Conservation (phyloP, 495 filamentous ascomycete species). For the Entonaema liquescens region DNA sequence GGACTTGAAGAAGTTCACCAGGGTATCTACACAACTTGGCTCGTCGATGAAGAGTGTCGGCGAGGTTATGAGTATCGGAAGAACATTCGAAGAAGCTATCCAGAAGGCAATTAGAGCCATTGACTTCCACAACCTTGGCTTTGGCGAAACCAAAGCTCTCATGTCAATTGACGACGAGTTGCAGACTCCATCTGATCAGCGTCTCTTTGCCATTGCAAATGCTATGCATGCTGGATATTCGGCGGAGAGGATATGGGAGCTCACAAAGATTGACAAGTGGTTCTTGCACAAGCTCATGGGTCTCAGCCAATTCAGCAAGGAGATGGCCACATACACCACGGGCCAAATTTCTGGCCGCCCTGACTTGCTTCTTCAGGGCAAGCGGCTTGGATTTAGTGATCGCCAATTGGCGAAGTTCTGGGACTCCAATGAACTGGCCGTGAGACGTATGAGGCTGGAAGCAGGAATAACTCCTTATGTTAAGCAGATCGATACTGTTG, state of each 20-base stretch:
- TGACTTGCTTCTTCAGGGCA: slow-evolving; percentile 77
- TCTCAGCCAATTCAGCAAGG: slow-evolving; percentile 84
- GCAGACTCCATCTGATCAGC: slow-evolving; percentile 96
- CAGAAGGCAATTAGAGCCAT: slow-evolving; percentile 97
- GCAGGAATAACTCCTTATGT: slow-evolving; percentile 86
- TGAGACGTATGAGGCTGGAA: slow-evolving; percentile 82
- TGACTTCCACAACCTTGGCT: slow-evolving; percentile 94
- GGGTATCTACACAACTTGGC: slow-evolving; percentile 91
- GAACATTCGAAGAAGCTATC: slow-evolving; percentile 97
- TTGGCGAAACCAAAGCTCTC: slow-evolving; percentile 87
- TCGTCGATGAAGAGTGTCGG: slow-evolving; percentile 99
- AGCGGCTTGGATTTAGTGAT: slow-evolving; percentile 94
- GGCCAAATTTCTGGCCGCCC: slow-evolving; percentile 64
- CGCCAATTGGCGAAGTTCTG: slow-evolving; percentile 92
- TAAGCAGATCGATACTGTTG: slow-evolving; percentile 98
- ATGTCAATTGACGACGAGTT: slow-evolving; percentile 97
- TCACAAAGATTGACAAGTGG: slow-evolving; percentile 99
- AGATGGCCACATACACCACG: slow-evolving; percentile 76
- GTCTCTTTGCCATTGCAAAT: slow-evolving; percentile 96
- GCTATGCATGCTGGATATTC: slow-evolving; percentile 94
- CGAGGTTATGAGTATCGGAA: slow-evolving; percentile 97
- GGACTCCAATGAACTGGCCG: slow-evolving; percentile 89
- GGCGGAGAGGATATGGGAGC: slow-evolving; percentile 95
- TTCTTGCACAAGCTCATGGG: slow-evolving; percentile 91
- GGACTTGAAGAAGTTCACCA: slow-evolving; percentile 98